Percentiles rank a stretch among this genome's conserved stretches.
Conservation (phyloP, 345 rosid genomes). For the Acer negundo region DNA sequence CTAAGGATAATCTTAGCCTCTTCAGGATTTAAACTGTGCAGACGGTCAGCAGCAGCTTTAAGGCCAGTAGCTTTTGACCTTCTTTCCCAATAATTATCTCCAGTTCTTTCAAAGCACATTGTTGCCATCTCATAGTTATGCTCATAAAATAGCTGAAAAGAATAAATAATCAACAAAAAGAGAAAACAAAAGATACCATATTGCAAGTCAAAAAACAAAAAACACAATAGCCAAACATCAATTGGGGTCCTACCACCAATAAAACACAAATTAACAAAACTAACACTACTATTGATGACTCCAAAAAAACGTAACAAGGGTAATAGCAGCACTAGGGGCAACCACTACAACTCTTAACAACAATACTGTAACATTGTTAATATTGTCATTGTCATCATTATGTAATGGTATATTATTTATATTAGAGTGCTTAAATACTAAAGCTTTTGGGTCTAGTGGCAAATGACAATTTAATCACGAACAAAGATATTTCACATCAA, state of each 20-base stretch:
- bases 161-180: conserved; percentile 5
- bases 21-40: conserved; percentile 35
- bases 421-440: too few relatives aligned
- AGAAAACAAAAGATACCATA: background rate
- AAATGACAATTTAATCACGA: background rate
- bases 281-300: background rate
- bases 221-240: background rate
- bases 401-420: background rate
- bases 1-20: conserved; percentile 34
- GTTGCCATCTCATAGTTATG: conserved; percentile 49
- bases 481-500: too few relatives aligned
- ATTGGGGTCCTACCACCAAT: background rate
- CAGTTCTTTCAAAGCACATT: conserved; percentile 52
- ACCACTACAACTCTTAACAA: too few relatives aligned
- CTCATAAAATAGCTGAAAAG: conserved; percentile 43
- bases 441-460: too few relatives aligned
- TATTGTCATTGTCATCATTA: background rate
- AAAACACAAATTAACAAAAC: background rate
- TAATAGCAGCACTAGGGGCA: background rate
- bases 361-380: background rate
- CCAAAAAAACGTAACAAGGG: background rate
- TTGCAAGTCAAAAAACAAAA: too few relatives aligned
- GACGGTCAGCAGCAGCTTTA: conserved; percentile 39
- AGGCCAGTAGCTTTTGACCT: conserved; percentile 47
- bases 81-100: conserved; percentile 40